Evolutionary conservation across 495 filamentous ascomycete species (phyloP).

Genomic region (Neurospora sp.): DNA sequence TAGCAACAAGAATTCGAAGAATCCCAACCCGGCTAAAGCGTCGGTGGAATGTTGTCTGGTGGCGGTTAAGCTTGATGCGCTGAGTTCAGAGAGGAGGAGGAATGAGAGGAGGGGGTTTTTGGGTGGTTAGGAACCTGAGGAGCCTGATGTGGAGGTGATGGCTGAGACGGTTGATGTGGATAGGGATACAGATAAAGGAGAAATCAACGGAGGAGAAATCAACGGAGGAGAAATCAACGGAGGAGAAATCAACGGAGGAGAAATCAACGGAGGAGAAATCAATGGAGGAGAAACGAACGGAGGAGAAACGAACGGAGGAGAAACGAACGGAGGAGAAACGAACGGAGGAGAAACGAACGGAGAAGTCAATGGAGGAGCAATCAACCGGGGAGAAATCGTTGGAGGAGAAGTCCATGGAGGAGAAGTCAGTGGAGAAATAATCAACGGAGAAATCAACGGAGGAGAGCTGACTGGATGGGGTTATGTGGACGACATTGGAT

Average conservation of each 20-base stretch:
- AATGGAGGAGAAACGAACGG: too few species aligned
- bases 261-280: too few species aligned
- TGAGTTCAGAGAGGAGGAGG: slow-evolving; percentile 54
- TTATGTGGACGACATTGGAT: not conserved
- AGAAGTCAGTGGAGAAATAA: not conserved
- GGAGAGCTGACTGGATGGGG: not conserved
- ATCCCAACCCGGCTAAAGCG: slow-evolving; percentile 25
- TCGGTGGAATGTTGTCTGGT: slow-evolving; percentile 59
- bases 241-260: not conserved
- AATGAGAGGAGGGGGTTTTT: slow-evolving; percentile 65
- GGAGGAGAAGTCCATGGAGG: not conserved
- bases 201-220: not conserved
- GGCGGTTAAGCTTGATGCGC: slow-evolving; percentile 73
- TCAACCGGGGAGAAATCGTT: not conserved
- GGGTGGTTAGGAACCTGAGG: slow-evolving; percentile 3
- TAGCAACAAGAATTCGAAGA: slow-evolving; percentile 19
- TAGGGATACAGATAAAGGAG: not conserved
- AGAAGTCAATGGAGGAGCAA: not conserved
- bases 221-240: too few species aligned
- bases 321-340: not conserved
- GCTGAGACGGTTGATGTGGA: not conserved
- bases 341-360: not conserved
- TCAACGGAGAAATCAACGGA: not conserved
- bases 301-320: not conserved
- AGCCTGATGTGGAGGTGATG: not conserved